Evolutionary conservation across 352 stramenopile species (phyloP), one percentile per base, ranked within the genome.

Genomic region (Phytopythium oedochilum): DNA sequence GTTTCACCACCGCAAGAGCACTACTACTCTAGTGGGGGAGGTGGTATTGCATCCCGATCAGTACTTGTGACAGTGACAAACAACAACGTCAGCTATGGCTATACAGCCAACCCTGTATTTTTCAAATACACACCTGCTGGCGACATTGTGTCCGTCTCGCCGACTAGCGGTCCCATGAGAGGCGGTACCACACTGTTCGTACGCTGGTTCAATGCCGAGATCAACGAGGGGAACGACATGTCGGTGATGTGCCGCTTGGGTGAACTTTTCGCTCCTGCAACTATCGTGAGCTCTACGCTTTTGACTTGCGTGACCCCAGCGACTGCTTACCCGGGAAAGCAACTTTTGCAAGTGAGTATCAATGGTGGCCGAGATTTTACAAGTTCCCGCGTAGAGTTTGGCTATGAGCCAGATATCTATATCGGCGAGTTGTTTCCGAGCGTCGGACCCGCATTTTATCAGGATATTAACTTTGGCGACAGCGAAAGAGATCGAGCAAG

Each of bases 91-190:
- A 79, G 61, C 11, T 18, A 26, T 43, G n/a, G 20, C 11, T 77
- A 75, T 29, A 79, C 83, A 0, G 56, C 64, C 10, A 91, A 93
- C 26, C 73, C 77, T 3, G 70, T 89, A 0, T 93, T 90, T 61
- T 96, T 93, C 61, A 88, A 69, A 8, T 96, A 93, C 65, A 91
- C 78, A 0, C 62, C 67, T 1, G 40, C 59, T 0, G 63, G 65
- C 14, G 66, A 81, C 44, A 39, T 94, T 5, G 62, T 88, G 20
- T 86, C 76, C 0, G 47, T 93, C 6, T 74, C 68, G 2, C 86
- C 87, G 20, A 55, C 31, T 2, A 75, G 67, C 31, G 84, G 82
- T 1, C 69, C 75, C 14, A n/a, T 78, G 4, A 22, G 15, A 51
- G 84, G 84, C 10, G 83, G 77, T 0, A 92, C 83, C 0, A 36